Evolutionary conservation across 169 alveolate species (phyloP).

Genomic region (Eimeria sp.): DNA sequence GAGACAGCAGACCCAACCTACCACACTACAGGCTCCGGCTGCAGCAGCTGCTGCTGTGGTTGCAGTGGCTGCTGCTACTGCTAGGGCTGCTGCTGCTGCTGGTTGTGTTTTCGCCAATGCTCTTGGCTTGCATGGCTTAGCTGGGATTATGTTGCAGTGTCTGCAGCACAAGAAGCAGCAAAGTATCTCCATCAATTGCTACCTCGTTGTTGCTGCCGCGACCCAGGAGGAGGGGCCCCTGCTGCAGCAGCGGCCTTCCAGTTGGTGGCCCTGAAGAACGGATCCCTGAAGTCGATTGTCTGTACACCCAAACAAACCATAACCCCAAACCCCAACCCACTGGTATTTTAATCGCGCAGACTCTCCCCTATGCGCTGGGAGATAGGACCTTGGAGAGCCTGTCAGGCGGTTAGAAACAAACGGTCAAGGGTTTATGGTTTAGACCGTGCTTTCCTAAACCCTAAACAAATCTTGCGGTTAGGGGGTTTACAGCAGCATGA

Average conservation of each 20-base stretch:
- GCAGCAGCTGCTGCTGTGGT: conserved; percentile 20
- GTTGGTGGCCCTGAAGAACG: conserved; percentile 79
- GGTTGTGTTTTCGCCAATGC: not conserved
- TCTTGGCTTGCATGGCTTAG: not conserved
- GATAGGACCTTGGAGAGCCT: no score
- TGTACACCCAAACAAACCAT: conserved; percentile 15
- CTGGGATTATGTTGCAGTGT: not conserved
- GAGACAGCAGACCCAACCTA: not conserved
- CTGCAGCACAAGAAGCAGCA: not conserved
- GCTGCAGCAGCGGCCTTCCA: conserved; percentile 56
- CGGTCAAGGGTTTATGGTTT: no score
- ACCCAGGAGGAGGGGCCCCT: conserved; percentile 8
- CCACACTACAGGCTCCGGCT: not conserved
- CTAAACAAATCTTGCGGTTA: no score
- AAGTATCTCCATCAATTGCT: no score
- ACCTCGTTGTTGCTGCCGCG: conserved; percentile 68
- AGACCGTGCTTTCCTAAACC: no score
- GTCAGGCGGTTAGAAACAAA: no score
- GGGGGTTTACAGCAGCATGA: not conserved
- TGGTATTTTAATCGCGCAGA: no score
- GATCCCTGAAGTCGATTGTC: conserved; percentile 88
- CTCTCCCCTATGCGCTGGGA: not conserved
- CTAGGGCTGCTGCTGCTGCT: not conserved
- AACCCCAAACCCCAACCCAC: not conserved
- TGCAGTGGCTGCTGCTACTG: conserved; percentile 10